Evolutionary conservation across 164 flowering plant species (phyloP).

Genomic region (Platanus orientalis): DNA sequence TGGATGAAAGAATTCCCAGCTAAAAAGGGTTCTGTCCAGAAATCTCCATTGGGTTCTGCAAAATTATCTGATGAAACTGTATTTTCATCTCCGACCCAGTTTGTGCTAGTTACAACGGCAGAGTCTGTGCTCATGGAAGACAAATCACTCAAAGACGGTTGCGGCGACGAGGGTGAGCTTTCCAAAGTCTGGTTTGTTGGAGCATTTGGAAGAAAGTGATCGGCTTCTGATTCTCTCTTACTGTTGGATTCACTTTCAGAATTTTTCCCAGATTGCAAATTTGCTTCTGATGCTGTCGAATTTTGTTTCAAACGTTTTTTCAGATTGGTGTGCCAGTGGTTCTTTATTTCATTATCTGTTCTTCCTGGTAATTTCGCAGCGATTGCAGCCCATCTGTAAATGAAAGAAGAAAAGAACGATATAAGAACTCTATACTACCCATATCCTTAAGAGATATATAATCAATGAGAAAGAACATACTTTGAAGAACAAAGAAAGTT

Average conservation of each 20-base stretch:
- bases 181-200: not conserved
- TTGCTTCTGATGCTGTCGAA: not conserved
- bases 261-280: not conserved
- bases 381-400: not conserved
- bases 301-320: not conserved
- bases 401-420: not conserved
- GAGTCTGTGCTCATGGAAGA: not conserved
- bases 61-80: not conserved
- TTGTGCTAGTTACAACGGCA: not conserved
- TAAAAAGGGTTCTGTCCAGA: not conserved
- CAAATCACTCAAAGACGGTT: not conserved
- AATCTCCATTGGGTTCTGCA: not conserved
- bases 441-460: too few relatives aligned
- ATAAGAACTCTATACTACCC: too few relatives aligned
- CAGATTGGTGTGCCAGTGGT: not conserved
- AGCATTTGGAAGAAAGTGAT: not conserved
- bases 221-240: not conserved
- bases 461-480: too few relatives aligned
- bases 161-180: slow-evolving; percentile 1
- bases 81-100: not conserved
- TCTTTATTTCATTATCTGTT: not conserved
- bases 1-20: not conserved
- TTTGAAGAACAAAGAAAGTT: too few relatives aligned
- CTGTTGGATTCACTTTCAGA: not conserved
- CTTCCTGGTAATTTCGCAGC: not conserved